A percentile compares a stretch with the other conserved stretches of the same genome.
Evolutionary conservation across 2,329 filamentous ascomycete genomes (phyloP).

Genomic region (Ceratocystis huliohia): DNA sequence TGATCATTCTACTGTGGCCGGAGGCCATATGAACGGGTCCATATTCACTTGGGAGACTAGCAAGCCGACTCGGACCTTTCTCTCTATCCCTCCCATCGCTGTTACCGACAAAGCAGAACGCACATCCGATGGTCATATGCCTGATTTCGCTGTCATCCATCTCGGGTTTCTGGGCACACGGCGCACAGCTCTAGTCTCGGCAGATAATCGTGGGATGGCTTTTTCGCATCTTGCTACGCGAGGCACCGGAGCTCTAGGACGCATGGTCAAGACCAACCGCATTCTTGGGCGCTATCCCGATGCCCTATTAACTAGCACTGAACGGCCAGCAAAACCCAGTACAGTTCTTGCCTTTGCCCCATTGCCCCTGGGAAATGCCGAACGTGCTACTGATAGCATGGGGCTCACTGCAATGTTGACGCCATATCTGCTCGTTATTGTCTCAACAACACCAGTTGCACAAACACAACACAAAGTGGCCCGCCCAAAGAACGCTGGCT

Average conservation of each 20-base stretch:
- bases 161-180: slow-evolving; percentile 89
- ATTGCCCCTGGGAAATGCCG: slow-evolving; percentile 84
- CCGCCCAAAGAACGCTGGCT: slow-evolving; percentile 77
- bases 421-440: slow-evolving; percentile 87
- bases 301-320: slow-evolving; percentile 40
- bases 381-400: slow-evolving; percentile 73
- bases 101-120: slow-evolving; percentile 40
- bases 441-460: slow-evolving; percentile 90
- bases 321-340: slow-evolving; percentile 72
- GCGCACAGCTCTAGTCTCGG: slow-evolving; percentile 87
- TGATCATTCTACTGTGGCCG: slow-evolving; percentile 83
- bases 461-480: slow-evolving; percentile 93
- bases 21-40: slow-evolving; percentile 75
- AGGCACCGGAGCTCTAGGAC: slow-evolving; percentile 72
- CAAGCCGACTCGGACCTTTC: slow-evolving; percentile 70
- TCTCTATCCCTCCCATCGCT: slow-evolving; percentile 70
- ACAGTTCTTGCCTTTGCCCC: slow-evolving; percentile 87
- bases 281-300: slow-evolving; percentile 86
- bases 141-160: slow-evolving; percentile 67
- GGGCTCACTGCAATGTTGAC: slow-evolving; percentile 91
- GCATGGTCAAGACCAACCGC: slow-evolving; percentile 76
- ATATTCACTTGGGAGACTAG: slow-evolving; percentile 96
- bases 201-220: slow-evolving; percentile 90
- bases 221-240: slow-evolving; percentile 93
- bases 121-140: slow-evolving; percentile 66